Evolutionary conservation across 306 rosid genomes (phyloP), one percentile per base, ranked within the genome.

Genomic region (Purshia tridentata): DNA sequence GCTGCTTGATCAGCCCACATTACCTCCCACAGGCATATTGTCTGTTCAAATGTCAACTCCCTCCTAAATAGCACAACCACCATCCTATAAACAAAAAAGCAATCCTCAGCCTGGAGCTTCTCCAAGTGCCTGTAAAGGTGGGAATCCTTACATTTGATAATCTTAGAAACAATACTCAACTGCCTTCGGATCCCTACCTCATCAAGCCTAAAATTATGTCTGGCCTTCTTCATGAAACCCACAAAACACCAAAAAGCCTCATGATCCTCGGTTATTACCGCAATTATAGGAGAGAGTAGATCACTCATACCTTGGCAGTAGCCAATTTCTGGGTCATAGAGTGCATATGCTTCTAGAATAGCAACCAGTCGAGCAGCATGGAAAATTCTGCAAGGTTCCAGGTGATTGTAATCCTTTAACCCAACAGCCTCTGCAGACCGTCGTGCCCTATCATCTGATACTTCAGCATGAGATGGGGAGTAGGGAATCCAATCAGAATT

Each of bases 1-100:
- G 99, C 99, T 7, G 99, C 99, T 84, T 95, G 99, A 83, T 95
- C 99, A 3, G 99, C 99, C 99, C 99, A 95, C 93, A 95, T 90
- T 65, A 95, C 99, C 87, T 95, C 99, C 99, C 99, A 95, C 55
- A 95, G 90, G 81, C 99, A 91, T 12, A 95, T 77, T 11, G 98
- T 95, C 84, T 95, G 99, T 60, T 95, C 99, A 76, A 85, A 95
- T n/a, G 96, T 85, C 81, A 95, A 81, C 66, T 95, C 99, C 87
- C 99, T 87, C 75, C 99, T 87, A 74, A 95, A 95, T 65, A 95
- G 86, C 75, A 95, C 99, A 76, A 95, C 97, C 78, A 95, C 99
- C 99, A 95, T 95, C 80, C 99, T 83, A 61, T 95, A 95, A 79
- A 95, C 99, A 44, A 95, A 95, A 74, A 91, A 95, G 87, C 99